Percentiles rank a stretch among this genome's conserved stretches.
Evolutionary conservation across 345 rosid genomes (phyloP).

Genomic region (Iberis pinnata): DNA sequence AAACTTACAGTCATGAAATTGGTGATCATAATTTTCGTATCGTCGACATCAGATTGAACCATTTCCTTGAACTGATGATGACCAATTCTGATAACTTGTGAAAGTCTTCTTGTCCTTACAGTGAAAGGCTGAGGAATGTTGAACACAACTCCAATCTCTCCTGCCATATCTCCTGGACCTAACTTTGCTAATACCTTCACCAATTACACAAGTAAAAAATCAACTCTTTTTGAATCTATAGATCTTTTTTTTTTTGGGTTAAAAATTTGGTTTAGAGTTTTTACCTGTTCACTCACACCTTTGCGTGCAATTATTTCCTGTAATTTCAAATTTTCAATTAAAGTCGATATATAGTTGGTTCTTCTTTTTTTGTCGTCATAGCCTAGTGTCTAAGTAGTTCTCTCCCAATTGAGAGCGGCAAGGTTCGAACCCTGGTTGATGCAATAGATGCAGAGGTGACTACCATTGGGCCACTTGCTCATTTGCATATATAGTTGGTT

Average conservation of each 20-base stretch:
- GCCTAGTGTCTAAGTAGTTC: no score
- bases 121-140: slow-evolving; percentile 79
- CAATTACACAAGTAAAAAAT: neutral
- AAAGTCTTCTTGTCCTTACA: slow-evolving; percentile 57
- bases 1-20: slow-evolving; percentile 38
- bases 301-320: slow-evolving; percentile 70
- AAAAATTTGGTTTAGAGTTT: neutral
- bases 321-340: slow-evolving; percentile 16
- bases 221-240: neutral
- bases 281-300: slow-evolving; percentile 78
- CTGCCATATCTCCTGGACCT: slow-evolving; percentile 67
- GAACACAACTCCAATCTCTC: slow-evolving; percentile 88
- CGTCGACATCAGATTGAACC: slow-evolving; percentile 50
- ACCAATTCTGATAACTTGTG: slow-evolving; percentile 78
- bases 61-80: slow-evolving; percentile 79
- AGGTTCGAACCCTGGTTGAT: no score
- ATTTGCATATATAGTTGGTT: no score
- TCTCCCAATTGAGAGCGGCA: no score
- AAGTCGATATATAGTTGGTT: no score
- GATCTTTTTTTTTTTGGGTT: neutral
- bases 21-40: slow-evolving; percentile 57
- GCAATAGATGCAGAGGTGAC: no score
- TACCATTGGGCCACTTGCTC: no score
- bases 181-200: slow-evolving; percentile 55
- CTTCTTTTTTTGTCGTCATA: no score